phyloP scores from a whole-genome alignment of 352 stramenopile genomes.

The Phytophthora hibernalis region DNA sequence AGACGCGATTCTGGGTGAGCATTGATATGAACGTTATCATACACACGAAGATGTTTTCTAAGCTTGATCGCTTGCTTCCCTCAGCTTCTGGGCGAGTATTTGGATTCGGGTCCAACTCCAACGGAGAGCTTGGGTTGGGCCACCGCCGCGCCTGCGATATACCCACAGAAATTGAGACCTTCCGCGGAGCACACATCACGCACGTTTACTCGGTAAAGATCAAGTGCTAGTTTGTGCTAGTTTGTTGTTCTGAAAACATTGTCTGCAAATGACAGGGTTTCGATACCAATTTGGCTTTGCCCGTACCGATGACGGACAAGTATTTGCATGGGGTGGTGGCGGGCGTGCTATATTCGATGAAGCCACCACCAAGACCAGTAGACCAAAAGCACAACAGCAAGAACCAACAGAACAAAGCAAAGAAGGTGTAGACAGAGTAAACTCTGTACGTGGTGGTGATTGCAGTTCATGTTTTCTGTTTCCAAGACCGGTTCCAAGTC shows the following conservation, averaged over 20 bases:
- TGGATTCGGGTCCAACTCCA: conserved; percentile 68
- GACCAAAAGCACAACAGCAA: conserved; percentile 14
- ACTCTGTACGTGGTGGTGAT: background rate
- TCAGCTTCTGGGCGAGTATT: conserved; percentile 69
- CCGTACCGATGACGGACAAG: conserved; percentile 73
- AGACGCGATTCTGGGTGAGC: conserved; percentile 54
- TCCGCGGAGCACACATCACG: conserved; percentile 52
- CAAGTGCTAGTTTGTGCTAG: background rate
- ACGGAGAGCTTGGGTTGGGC: conserved; percentile 69
- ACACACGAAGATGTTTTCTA: background rate
- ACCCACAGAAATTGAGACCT: conserved; percentile 63
- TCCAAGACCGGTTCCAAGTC: conserved; percentile 44
- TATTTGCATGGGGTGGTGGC: conserved; percentile 91
- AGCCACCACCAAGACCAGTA: background rate
- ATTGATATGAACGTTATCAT: background rate
- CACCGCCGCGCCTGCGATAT: conserved; percentile 45
- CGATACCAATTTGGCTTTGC: conserved; percentile 79
- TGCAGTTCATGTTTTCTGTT: conserved; percentile 55
- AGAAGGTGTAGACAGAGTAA: background rate
- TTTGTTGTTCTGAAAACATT: background rate
- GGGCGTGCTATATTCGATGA: conserved; percentile 49
- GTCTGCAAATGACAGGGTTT: conserved; percentile 51
- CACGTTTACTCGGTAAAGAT: conserved; percentile 54
- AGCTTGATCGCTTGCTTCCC: background rate
- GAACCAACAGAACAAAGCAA: conserved; percentile 9